Conservation (phyloP, 129 eudicot genomes). For the Ambrosia trifida region DNA sequence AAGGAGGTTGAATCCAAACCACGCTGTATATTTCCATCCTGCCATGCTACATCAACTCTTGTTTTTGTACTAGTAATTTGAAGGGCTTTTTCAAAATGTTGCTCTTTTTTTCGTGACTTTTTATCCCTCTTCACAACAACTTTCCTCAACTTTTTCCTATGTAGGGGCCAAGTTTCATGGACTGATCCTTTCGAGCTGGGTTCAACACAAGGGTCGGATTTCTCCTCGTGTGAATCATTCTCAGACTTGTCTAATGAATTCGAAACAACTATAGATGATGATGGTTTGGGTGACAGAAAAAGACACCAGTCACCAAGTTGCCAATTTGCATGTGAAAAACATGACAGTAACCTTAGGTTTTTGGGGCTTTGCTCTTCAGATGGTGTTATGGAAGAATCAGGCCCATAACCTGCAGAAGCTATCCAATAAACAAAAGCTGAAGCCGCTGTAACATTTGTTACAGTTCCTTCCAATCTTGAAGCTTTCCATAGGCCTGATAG, state of each 20-base stretch:
- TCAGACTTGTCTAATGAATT: slow-evolving; percentile 42
- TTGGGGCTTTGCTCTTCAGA: slow-evolving; percentile 94
- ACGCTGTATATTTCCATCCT: slow-evolving; percentile 68
- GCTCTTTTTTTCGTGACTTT: slow-evolving; percentile 70
- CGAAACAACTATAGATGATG: no score
- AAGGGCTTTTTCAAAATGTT: slow-evolving; percentile 74
- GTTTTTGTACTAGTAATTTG: slow-evolving; percentile 69
- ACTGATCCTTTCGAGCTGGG: slow-evolving; percentile 50
- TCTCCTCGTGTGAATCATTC: slow-evolving; percentile 50
- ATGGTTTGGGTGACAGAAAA: slow-evolving; percentile 49
- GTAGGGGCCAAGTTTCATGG: slow-evolving; percentile 76
- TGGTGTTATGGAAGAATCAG: slow-evolving; percentile 80
- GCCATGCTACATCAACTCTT: slow-evolving; percentile 95
- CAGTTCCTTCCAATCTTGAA: slow-evolving; percentile 81
- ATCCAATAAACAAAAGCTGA: slow-evolving; percentile 93
- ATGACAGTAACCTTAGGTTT: slow-evolving; percentile 70
- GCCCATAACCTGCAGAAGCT: slow-evolving; percentile 98
- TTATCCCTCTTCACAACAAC: slow-evolving; percentile 78
- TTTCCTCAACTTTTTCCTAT: slow-evolving; percentile 84
- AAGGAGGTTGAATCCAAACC: slow-evolving; percentile 61
- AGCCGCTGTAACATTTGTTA: slow-evolving; percentile 73
- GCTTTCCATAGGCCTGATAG: slow-evolving; percentile 93
- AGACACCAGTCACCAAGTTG: slow-evolving; percentile 99
- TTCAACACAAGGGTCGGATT: slow-evolving; percentile 40
- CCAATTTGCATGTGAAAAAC: slow-evolving; percentile 94